Evolutionary conservation across 2,329 filamentous ascomycete species (phyloP), one percentile per base, ranked within the genome.

Genomic region (Diaporthe australafricana): DNA sequence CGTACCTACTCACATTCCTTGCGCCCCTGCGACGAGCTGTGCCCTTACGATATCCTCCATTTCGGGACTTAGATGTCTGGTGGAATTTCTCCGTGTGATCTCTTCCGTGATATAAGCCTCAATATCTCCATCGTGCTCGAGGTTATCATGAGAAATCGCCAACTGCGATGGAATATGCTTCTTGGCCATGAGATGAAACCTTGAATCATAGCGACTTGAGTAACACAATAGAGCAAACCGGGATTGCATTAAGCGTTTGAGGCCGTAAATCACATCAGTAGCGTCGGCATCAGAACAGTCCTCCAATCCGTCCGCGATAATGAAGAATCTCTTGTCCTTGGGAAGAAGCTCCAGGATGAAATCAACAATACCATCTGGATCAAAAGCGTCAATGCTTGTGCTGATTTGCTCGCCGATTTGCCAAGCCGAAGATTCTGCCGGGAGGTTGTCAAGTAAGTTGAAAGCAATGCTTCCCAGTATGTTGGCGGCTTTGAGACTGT

Each of bases 381-480:
- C 40, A 16, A 38, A 47, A 8, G 22, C 3, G 4, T 52, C 25
- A 12, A 32, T 57, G 1, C 22, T 11, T 6, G n/a, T 22, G 16
- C 48, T 3, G 5, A 11, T 7, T 14, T 48, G 22, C n/a, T 35
- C n/a, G 12, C 9, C 14, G 0, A 7, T 22, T 12, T 38, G n/a
- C 53, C 42, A 52, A 7, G 2, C 6, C 3, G n/a, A 8, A 7
- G 22, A 14, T 16, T 53, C 47, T 22, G 16, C 11, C 27, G 22
- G 47, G 27, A 72, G 7, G 20, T 32, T 16, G 2, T 56, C 50
- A 14, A 72, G n/a, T 6, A 72, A 8, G 5, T 25, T 68, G 50
- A 47, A 65, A 2, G 70, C 66, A 25, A 72, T 32, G 11, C 70
- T 72, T 17, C 65, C 63, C 6, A 72, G 11, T 1, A 72, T 27